Evolutionary conservation across 306 rosid species (phyloP).

Genomic region (Cucurbita ficifolia): DNA sequence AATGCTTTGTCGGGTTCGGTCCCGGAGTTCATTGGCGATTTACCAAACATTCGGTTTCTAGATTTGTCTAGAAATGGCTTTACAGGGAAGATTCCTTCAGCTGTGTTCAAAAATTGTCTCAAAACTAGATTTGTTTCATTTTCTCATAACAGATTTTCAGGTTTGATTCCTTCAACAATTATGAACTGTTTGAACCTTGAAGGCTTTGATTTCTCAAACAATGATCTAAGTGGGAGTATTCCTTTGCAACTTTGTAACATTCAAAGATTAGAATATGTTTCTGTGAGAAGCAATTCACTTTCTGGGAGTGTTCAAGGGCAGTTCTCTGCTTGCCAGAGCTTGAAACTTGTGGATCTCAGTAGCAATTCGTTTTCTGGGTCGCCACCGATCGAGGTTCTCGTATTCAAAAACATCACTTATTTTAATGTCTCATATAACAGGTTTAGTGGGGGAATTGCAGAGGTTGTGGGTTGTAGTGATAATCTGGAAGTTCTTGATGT

Average conservation of each 20-base stretch:
- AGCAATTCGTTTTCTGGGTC: conserved; percentile 49
- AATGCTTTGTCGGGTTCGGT: conserved; percentile 72
- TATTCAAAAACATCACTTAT: conserved; percentile 41
- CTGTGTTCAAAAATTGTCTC: conserved; percentile 56
- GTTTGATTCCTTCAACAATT: conserved; percentile 58
- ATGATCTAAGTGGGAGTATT: conserved; percentile 58
- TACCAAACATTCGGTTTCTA: conserved; percentile 60
- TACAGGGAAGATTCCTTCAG: conserved; percentile 62
- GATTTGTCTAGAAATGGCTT: conserved; percentile 84
- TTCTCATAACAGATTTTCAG: conserved; percentile 61
- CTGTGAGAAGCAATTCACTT: conserved; percentile 58
- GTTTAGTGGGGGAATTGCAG: conserved; percentile 58
- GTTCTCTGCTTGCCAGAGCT: conserved; percentile 46
- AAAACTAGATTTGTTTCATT: conserved; percentile 71
- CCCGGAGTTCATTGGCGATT: conserved; percentile 80
- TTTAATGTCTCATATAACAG: conserved; percentile 57
- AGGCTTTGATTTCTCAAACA: conserved; percentile 91
- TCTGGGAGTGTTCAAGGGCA: conserved; percentile 46
- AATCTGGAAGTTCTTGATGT: conserved; percentile 59
- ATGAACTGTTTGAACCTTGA: conserved; percentile 63
- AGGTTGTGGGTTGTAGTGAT: conserved; percentile 42
- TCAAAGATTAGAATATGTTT: conserved; percentile 52
- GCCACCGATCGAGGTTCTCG: conserved; percentile 58
- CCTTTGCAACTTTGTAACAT: conserved; percentile 51
- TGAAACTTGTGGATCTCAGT: conserved; percentile 62